These are phyloP conservation scores for Comarum palustre DNA, from an alignment of 306 rosid genomes.

Conservation along the genomic window DNA sequence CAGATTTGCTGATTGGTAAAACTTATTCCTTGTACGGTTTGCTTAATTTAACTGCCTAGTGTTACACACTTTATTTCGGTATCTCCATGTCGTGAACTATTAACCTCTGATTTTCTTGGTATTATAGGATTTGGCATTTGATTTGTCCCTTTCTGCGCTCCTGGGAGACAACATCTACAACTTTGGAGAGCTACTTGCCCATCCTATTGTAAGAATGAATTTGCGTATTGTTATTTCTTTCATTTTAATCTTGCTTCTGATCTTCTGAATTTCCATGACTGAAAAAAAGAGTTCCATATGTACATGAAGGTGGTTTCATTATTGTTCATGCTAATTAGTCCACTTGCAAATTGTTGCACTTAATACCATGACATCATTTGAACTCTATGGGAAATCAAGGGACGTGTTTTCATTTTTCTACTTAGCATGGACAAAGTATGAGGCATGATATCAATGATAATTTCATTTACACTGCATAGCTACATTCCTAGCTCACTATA, in stretches of 20 bases:
- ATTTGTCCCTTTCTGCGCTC: conserved; percentile 92
- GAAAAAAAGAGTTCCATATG: not conserved
- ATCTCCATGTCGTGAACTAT: conserved; percentile 15
- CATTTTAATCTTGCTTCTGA: not conserved
- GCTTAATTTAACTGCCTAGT: not conserved
- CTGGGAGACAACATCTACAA: conserved; percentile 97
- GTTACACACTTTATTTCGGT: conserved; percentile 1
- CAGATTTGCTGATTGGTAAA: not conserved
- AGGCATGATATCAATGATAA: not conserved
- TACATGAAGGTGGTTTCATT: not conserved
- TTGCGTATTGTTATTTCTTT: not conserved
- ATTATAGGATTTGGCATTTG: conserved; percentile 88
- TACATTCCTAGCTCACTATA: not conserved
- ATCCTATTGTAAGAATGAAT: conserved; percentile 76
- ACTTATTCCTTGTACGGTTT: not conserved
- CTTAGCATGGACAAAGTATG: not conserved
- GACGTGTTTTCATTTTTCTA: not conserved
- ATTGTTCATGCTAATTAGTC: not conserved
- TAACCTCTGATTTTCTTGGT: conserved; percentile 14
- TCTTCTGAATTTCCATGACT: not conserved
- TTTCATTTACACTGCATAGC: not conserved
- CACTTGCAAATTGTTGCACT: not conserved
- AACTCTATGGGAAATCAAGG: not conserved
- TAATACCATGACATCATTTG: not conserved
- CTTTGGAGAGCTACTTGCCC: conserved; percentile 97